Percentiles rank a stretch among this genome's conserved stretches.
phyloP scores from a whole-genome alignment of 345 rosid genomes.

The Salix purpurea region DNA sequence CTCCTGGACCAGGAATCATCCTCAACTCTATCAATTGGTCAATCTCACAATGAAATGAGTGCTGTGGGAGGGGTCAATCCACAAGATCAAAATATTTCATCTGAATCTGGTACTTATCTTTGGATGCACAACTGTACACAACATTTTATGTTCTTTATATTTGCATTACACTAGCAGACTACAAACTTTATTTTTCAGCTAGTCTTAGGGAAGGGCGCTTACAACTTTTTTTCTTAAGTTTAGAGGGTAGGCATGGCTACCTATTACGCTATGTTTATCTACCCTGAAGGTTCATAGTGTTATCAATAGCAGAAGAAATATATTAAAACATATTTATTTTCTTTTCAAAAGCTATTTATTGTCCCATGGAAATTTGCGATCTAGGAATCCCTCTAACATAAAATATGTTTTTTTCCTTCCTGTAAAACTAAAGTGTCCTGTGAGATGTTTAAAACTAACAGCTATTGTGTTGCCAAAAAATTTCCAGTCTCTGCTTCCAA shows the following conservation, averaged over 20 bases:
- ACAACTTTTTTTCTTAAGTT: not conserved
- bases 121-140: not conserved
- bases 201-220: not conserved
- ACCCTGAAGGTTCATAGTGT: not conserved
- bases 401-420: not conserved
- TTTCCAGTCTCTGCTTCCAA: not conserved
- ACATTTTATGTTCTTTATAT: not conserved
- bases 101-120: slow-evolving; percentile 36
- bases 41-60: slow-evolving; percentile 31
- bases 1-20: slow-evolving; percentile 38
- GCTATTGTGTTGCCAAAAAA: not conserved
- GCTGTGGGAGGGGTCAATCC: slow-evolving; percentile 29
- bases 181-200: not conserved
- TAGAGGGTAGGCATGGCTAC: not conserved
- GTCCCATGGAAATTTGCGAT: not conserved
- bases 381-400: not conserved
- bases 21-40: slow-evolving; percentile 30
- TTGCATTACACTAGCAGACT: not conserved
- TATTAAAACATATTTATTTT: too few relatives aligned
- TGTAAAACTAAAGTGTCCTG: not conserved
- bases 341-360: not conserved
- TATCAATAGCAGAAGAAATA: not conserved
- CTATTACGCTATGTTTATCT: not conserved
- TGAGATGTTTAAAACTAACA: not conserved
- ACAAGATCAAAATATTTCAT: slow-evolving; percentile 38